Conservation (phyloP, 164 flowering plant species). For the Sextonia rubra region DNA sequence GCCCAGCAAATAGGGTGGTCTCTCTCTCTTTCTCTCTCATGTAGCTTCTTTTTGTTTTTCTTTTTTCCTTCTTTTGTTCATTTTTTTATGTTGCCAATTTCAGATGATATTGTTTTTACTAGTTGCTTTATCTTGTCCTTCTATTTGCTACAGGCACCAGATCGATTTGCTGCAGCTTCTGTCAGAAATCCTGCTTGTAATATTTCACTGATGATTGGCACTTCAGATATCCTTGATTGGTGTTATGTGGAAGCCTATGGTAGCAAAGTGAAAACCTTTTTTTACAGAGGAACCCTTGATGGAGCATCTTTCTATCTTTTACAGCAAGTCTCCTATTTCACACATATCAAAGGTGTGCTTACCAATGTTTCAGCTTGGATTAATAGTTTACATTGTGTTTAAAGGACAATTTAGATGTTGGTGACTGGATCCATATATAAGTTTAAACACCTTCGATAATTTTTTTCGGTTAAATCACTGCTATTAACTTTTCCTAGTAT, state of each 20-base stretch:
- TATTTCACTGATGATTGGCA: constrained; percentile 81
- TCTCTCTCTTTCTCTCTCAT: no score
- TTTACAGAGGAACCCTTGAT: constrained; percentile 71
- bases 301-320: constrained; percentile 49
- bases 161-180: constrained; percentile 79
- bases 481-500: background rate
- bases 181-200: constrained; percentile 96
- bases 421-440: background rate
- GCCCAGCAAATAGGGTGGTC: no score
- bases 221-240: constrained; percentile 95
- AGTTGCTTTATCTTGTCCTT: background rate
- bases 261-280: constrained; percentile 36
- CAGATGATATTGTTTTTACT: background rate
- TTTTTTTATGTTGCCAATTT: background rate
- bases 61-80: no score
- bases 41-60: no score
- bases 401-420: background rate
- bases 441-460: background rate
- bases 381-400: background rate
- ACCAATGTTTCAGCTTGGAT: background rate
- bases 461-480: no score
- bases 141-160: constrained; percentile 64
- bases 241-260: constrained; percentile 80
- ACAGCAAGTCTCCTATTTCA: constrained; percentile 77
- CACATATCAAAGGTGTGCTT: constrained; percentile 69